These are phyloP conservation scores for Arctium minus DNA, from an alignment of 129 eudicot species.

Conservation along the genomic window DNA sequence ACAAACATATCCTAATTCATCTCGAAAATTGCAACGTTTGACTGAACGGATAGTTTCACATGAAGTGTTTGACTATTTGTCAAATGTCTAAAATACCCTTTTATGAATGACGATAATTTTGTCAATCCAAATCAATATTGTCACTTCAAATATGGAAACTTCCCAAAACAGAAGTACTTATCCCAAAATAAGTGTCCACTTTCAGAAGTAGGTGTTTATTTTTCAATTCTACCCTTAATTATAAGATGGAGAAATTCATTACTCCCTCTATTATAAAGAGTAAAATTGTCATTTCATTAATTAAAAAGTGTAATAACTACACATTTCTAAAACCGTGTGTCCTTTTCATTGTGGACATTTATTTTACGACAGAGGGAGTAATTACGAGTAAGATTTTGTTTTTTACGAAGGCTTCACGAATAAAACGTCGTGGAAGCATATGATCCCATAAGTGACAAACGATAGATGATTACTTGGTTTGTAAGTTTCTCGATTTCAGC, in stretches of 20 bases:
- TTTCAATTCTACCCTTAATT: neutral
- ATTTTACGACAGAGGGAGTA: neutral
- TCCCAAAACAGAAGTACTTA: neutral
- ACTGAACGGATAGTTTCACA: neutral
- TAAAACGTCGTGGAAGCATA: neutral
- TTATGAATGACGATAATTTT: neutral
- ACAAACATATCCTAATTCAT: neutral
- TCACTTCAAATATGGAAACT: neutral
- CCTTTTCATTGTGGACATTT: neutral
- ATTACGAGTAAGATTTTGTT: neutral
- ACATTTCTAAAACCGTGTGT: neutral
- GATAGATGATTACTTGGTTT: slow-evolving; percentile 45
- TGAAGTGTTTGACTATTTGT: neutral
- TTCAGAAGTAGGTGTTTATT: neutral
- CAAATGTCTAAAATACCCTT: neutral
- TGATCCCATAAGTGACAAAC: neutral
- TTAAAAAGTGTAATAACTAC: neutral
- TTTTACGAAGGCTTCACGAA: neutral
- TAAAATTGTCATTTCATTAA: neutral
- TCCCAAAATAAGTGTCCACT: neutral
- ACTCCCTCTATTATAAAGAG: neutral
- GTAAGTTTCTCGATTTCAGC: slow-evolving; percentile 72
- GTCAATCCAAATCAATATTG: neutral
- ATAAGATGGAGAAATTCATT: neutral
- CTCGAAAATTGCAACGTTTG: neutral